Percentiles rank a stretch among this genome's conserved stretches.
Evolutionary conservation across 2,329 filamentous ascomycete genomes (phyloP).

Genomic region (Colletotrichum viniferum): DNA sequence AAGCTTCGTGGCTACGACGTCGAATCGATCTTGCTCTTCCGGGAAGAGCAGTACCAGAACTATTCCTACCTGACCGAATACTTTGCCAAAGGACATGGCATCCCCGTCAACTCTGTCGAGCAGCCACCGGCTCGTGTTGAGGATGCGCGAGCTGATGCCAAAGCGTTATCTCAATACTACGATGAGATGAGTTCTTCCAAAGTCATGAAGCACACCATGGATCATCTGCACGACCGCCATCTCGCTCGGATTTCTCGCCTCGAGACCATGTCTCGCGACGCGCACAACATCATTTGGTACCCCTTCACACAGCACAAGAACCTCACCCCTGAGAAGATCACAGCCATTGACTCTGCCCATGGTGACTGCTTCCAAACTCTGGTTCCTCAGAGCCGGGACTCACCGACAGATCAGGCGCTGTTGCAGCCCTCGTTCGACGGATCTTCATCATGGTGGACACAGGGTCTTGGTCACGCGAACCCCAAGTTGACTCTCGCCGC

Average conservation of each 20-base stretch:
- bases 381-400: neutral
- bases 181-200: constrained; percentile 42
- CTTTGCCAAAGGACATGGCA: constrained; percentile 62
- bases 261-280: constrained; percentile 64
- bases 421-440: constrained; percentile 77
- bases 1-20: constrained; percentile 80
- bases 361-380: constrained; percentile 77
- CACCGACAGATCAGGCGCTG: constrained; percentile 31
- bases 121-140: constrained; percentile 58
- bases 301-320: constrained; percentile 83
- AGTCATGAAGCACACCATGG: constrained; percentile 49
- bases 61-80: constrained; percentile 70
- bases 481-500: constrained; percentile 73
- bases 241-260: constrained; percentile 60
- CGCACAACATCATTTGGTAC: constrained; percentile 77
- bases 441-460: constrained; percentile 91
- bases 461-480: constrained; percentile 83
- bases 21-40: constrained; percentile 71
- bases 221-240: constrained; percentile 58
- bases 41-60: constrained; percentile 70
- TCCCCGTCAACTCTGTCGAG: constrained; percentile 62
- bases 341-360: constrained; percentile 79
- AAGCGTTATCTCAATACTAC: constrained; percentile 71
- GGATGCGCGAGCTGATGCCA: constrained; percentile 49
- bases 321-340: constrained; percentile 65